phyloP scores from a whole-genome alignment of 1,284 basidiomycete genomes.

The Puccinia novopanici region DNA sequence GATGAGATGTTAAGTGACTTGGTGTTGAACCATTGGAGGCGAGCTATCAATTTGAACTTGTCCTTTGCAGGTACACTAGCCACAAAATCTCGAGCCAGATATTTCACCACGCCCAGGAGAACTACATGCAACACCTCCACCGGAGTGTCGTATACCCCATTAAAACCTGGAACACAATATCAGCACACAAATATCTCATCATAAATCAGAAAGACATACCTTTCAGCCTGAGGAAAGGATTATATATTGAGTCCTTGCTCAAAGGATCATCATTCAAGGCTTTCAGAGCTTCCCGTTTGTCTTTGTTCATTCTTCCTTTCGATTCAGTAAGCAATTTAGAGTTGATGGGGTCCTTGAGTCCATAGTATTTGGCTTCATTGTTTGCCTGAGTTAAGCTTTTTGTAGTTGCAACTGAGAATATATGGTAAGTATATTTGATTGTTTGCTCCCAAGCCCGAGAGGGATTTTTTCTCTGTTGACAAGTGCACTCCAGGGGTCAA shows the following conservation, averaged over 20 bases:
- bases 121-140: too few relatives aligned
- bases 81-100: conserved; percentile 57
- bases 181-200: too few relatives aligned
- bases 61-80: not conserved
- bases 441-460: not conserved
- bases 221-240: too few relatives aligned
- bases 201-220: not conserved
- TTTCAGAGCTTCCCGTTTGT: not conserved
- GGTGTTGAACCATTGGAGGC: not conserved
- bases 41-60: not conserved
- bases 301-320: not conserved
- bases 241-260: not conserved
- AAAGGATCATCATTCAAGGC: not conserved
- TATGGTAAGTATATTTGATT: not conserved
- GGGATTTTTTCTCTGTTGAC: not conserved
- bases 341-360: too few relatives aligned
- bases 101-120: conserved; percentile 61
- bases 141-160: conserved; percentile 52
- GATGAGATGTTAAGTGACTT: not conserved
- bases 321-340: too few relatives aligned
- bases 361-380: too few relatives aligned
- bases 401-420: not conserved
- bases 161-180: not conserved
- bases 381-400: not conserved
- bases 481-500: too few relatives aligned